Conservation (phyloP, 2,329 filamentous ascomycete genomes). For the Ampelomyces quisqualis region DNA sequence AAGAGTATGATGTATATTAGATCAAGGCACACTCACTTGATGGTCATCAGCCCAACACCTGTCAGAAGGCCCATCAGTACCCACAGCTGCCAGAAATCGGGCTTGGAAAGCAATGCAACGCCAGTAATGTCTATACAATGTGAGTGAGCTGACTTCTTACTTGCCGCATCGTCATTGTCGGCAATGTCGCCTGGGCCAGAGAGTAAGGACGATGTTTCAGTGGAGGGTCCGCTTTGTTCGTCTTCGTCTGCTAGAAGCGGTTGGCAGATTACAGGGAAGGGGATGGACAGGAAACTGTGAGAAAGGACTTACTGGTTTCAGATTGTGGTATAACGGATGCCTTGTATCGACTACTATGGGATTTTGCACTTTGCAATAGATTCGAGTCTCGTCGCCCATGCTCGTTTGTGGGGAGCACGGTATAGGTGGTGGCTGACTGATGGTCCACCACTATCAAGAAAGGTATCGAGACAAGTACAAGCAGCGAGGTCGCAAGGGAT, state of each 20-base stretch:
- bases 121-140: constrained; percentile 90
- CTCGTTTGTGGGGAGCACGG: constrained; percentile 56
- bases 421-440: constrained; percentile 59
- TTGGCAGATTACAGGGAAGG: constrained; percentile 36
- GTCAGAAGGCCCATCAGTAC: constrained; percentile 84
- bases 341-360: constrained; percentile 48
- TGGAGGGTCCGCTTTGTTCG: constrained; percentile 50
- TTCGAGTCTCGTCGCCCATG: constrained; percentile 48
- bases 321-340: constrained; percentile 40
- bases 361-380: constrained; percentile 50
- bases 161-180: constrained; percentile 50
- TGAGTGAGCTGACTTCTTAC: constrained; percentile 71
- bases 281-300: constrained; percentile 15
- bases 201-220: constrained; percentile 81
- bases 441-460: constrained; percentile 76
- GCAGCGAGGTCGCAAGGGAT: constrained; percentile 72
- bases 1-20: neutral
- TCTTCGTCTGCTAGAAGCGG: constrained; percentile 38
- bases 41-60: constrained; percentile 95
- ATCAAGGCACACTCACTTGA: constrained; percentile 69
- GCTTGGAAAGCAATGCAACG: constrained; percentile 65
- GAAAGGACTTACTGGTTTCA: constrained; percentile 65
- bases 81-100: constrained; percentile 92
- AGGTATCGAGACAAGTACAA: constrained; percentile 77
- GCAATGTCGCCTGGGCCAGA: constrained; percentile 61